Evolutionary conservation across 257 asterid species (phyloP), one percentile per base, ranked within the genome.

Genomic region (Schizonepeta tenuifolia): DNA sequence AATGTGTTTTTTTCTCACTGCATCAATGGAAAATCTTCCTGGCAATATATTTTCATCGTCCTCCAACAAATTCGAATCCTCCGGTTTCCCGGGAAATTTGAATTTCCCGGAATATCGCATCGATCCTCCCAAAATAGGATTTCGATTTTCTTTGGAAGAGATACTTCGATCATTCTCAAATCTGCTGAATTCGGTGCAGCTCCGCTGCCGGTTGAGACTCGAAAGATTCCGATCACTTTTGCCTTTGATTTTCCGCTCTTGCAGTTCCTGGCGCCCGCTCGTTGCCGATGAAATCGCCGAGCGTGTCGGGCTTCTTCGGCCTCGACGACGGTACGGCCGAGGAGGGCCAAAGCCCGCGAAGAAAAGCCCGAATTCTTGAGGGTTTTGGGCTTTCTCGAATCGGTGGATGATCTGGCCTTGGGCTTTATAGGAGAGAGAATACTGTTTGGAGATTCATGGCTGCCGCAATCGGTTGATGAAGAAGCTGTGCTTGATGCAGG

Each of bases 311-410:
- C 21, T 67, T 79, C 0, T 82, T 31, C 18, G 86, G 33, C 22
- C 14, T 58, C 0, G 69, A 20, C 5, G 75, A 43, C 8, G 38
- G 61, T 6, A 21, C 22, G 2, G 85, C 33, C 4, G 89, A 79
- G 0, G 97, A 82, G 0, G 98, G 96, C 98, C 98, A 92, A 6
- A 87, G 90, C 14, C 91, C 89, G 9, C 73, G 80, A 31, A 83
- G 69, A 22, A 86, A 20, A 85, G 1, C 93, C 93, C 11, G 93
- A 73, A 4, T 72, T 83, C 5, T 83, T 85, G 0, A 76, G 62
- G 76, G 75, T 81, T 75, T 78, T 79, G 65, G 76, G 81, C 73
- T 80, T 89, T 33, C 73, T 73, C 0, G 80, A 57, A 71, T 72
- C 83, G 0, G 71, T 54, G 8, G 86, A 80, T 12, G 85, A 74